Evolutionary conservation across 495 filamentous ascomycete species (phyloP).

Genomic region (Parachaetomium inaequale): DNA sequence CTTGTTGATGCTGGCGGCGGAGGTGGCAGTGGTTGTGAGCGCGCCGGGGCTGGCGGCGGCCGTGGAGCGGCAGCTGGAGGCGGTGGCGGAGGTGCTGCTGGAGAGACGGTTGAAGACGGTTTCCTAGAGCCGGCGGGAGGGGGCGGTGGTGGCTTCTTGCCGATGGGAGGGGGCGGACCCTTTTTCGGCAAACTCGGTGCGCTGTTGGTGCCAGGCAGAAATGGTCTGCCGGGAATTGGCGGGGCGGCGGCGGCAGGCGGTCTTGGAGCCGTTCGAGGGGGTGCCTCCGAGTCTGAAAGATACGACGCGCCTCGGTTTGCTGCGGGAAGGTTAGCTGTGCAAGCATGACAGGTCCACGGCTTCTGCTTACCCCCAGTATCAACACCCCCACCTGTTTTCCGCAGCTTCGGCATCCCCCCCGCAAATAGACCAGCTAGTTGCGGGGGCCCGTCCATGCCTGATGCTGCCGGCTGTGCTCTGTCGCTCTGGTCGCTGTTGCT

Average conservation of each 20-base stretch:
- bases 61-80: conserved; percentile 51
- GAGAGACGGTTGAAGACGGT: conserved; percentile 51
- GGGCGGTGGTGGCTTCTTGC: conserved; percentile 67
- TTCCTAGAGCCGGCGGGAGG: conserved; percentile 68
- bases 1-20: conserved; percentile 31
- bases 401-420: conserved; percentile 91
- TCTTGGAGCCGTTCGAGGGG: conserved; percentile 59
- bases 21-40: conserved; percentile 33
- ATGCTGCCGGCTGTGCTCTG: conserved; percentile 40
- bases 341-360: neutral
- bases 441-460: conserved; percentile 56
- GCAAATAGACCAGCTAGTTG: conserved; percentile 89
- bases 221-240: conserved; percentile 53
- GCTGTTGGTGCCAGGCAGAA: conserved; percentile 29
- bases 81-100: conserved; percentile 49
- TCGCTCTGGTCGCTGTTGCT: conserved; percentile 74
- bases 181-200: conserved; percentile 36
- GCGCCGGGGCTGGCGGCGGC: conserved; percentile 49
- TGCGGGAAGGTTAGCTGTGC: conserved; percentile 32
- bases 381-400: conserved; percentile 79
- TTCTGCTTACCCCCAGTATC: conserved; percentile 68
- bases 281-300: conserved; percentile 71
- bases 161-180: conserved; percentile 56
- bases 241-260: conserved; percentile 59
- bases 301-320: conserved; percentile 74